phyloP scores from a whole-genome alignment of 176 grass and related monocot genomes.

The Puccinellia tenuiflora region DNA sequence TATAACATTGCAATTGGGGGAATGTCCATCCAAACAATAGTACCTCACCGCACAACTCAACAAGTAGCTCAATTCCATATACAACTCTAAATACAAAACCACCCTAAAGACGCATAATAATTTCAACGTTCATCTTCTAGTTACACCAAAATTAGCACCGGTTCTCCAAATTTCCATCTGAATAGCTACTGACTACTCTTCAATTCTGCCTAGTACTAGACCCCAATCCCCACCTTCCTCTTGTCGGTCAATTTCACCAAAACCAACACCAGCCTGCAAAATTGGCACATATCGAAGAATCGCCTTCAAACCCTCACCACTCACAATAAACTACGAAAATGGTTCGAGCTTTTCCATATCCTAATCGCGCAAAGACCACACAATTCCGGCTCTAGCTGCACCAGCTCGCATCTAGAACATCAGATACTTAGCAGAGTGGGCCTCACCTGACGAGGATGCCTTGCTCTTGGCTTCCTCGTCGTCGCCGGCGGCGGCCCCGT shows the following conservation, averaged over 20 bases:
- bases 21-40: neutral
- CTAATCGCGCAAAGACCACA: neutral
- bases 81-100: neutral
- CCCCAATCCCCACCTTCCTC: neutral
- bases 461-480: slow-evolving; percentile 36
- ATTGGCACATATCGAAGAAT: neutral
- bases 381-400: neutral
- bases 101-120: neutral
- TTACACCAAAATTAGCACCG: neutral
- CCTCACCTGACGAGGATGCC: slow-evolving; percentile 45
- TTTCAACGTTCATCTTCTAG: neutral
- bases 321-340: slow-evolving; percentile 13
- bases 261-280: neutral
- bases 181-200: neutral
- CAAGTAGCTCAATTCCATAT: neutral
- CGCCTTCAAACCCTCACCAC: neutral
- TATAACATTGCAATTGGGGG: neutral
- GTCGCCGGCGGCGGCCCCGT: neutral
- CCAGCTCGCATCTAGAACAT: neutral
- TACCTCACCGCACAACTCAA: neutral
- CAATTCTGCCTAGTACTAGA: neutral
- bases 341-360: neutral
- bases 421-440: neutral
- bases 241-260: neutral
- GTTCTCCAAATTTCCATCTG: neutral